A percentile compares a stretch with the other conserved stretches of the same genome.
phyloP scores from a whole-genome alignment of 257 asterid genomes.

The Solanum tacnaense region DNA sequence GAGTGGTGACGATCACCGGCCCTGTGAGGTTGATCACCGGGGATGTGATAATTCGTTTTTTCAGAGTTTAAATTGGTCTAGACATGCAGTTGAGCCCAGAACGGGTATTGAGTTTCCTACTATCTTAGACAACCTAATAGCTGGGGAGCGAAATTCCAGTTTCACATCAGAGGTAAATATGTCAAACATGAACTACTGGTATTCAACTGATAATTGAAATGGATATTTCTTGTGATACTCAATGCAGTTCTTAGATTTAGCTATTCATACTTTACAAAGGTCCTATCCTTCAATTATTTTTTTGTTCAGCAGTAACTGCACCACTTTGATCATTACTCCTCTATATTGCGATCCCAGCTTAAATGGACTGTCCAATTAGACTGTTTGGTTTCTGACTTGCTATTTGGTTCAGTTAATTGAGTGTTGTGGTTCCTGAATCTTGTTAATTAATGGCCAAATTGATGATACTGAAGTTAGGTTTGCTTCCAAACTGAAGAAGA shows the following conservation, averaged over 20 bases:
- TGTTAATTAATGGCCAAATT: not conserved
- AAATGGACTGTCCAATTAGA: not conserved
- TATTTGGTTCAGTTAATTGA: not conserved
- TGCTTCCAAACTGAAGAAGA: not conserved
- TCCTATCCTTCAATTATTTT: not conserved
- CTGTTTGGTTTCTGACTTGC: not conserved
- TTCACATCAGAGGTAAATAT: constrained; percentile 65
- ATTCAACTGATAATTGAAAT: not conserved
- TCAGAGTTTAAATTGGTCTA: constrained; percentile 48
- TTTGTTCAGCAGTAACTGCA: not conserved
- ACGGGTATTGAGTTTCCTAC: constrained; percentile 95
- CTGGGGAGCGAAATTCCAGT: constrained; percentile 38
- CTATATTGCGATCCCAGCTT: not conserved
- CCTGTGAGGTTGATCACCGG: constrained; percentile 58
- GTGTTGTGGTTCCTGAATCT: not conserved
- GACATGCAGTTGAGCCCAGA: constrained; percentile 57
- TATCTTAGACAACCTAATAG: constrained; percentile 40
- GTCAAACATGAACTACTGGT: not conserved
- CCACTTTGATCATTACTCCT: not conserved
- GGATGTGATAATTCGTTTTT: constrained; percentile 38
- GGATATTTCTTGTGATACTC: not conserved
- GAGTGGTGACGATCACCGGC: constrained; percentile 33
- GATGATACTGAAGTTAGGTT: not conserved
- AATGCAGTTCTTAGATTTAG: not conserved
- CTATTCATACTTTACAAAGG: not conserved